phyloP scores from a whole-genome alignment of 371 early-diverging fungal species.

The Mortierella sp. region DNA sequence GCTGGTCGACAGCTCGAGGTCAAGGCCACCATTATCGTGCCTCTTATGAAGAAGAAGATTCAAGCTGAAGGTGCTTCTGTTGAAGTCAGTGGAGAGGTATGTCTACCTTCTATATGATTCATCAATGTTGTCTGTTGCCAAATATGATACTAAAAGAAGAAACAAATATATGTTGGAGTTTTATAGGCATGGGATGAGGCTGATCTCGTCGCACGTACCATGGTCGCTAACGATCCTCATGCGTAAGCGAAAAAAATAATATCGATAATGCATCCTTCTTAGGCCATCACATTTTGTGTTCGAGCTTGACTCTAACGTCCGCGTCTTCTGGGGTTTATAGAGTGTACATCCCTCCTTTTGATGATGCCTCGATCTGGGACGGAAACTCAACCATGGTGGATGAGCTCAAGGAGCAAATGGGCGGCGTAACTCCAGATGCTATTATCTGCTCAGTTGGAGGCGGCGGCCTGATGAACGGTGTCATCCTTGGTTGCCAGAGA shows the following conservation, averaged over 20 bases:
- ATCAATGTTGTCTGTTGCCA: not conserved
- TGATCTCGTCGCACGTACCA: slow-evolving; percentile 65
- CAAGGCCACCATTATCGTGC: slow-evolving; percentile 73
- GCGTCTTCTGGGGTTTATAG: slow-evolving; percentile 35
- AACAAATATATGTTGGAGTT: not conserved
- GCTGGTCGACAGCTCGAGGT: slow-evolving; percentile 74
- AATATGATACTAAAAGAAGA: not conserved
- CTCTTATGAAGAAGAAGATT: slow-evolving; percentile 72
- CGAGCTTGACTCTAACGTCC: not conserved
- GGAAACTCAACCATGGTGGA: slow-evolving; percentile 75
- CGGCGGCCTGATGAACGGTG: slow-evolving; percentile 79
- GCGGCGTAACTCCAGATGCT: slow-evolving; percentile 71
- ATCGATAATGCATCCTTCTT: not conserved
- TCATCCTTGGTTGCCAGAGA: slow-evolving; percentile 73
- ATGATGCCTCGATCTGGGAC: slow-evolving; percentile 72
- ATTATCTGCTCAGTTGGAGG: slow-evolving; percentile 81
- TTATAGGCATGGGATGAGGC: slow-evolving; percentile 69
- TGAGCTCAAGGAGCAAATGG: slow-evolving; percentile 76
- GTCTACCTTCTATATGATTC: not conserved
- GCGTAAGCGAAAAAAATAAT: slow-evolving; percentile 59
- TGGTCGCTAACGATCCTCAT: slow-evolving; percentile 63
- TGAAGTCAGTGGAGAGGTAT: slow-evolving; percentile 69
- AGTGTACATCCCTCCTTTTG: slow-evolving; percentile 76
- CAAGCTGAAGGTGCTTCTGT: slow-evolving; percentile 74
- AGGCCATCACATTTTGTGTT: not conserved